Conservation (phyloP, 1,284 basidiomycete species). For the Bjerkandera adusta region DNA sequence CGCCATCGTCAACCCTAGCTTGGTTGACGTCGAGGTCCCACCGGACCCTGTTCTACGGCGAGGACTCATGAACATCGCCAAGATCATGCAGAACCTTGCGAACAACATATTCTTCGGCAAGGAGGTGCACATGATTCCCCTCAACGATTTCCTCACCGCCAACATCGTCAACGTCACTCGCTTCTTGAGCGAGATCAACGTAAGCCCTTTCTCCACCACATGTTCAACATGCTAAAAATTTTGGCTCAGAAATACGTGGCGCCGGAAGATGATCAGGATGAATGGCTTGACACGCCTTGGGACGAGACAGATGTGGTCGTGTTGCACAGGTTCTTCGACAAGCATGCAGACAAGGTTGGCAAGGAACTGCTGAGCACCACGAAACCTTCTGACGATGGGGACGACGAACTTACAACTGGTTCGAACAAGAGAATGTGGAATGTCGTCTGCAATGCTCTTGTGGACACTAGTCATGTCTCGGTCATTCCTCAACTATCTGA, state of each 20-base stretch:
- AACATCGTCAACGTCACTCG: constrained; percentile 82
- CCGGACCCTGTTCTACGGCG: constrained; percentile 65
- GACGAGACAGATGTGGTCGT: constrained; percentile 83
- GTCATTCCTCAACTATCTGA: constrained; percentile 60
- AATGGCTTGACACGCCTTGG: constrained; percentile 70
- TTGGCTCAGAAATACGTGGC: constrained; percentile 51
- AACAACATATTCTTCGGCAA: constrained; percentile 93
- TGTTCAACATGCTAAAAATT: constrained; percentile 1
- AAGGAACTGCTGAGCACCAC: constrained; percentile 73
- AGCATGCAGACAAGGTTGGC: constrained; percentile 81
- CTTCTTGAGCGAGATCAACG: constrained; percentile 80
- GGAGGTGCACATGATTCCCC: constrained; percentile 79
- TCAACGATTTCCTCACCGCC: constrained; percentile 77
- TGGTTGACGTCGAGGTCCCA: constrained; percentile 79
- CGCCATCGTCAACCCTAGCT: constrained; percentile 83
- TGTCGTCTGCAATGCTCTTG: constrained; percentile 69
- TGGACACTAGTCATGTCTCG: constrained; percentile 72
- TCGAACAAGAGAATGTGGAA: constrained; percentile 78
- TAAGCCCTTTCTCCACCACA: constrained; percentile 35
- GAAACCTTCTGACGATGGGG: constrained; percentile 45
- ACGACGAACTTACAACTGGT: constrained; percentile 50
- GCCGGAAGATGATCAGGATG: constrained; percentile 58
- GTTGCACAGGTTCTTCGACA: constrained; percentile 80
- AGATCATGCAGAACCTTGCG: constrained; percentile 89
- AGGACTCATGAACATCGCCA: constrained; percentile 83